A percentile compares a stretch with the other conserved stretches of the same genome.
These are phyloP conservation scores for Phytophthora idaei DNA, from an alignment of 352 stramenopile genomes.

Conservation along the genomic window DNA sequence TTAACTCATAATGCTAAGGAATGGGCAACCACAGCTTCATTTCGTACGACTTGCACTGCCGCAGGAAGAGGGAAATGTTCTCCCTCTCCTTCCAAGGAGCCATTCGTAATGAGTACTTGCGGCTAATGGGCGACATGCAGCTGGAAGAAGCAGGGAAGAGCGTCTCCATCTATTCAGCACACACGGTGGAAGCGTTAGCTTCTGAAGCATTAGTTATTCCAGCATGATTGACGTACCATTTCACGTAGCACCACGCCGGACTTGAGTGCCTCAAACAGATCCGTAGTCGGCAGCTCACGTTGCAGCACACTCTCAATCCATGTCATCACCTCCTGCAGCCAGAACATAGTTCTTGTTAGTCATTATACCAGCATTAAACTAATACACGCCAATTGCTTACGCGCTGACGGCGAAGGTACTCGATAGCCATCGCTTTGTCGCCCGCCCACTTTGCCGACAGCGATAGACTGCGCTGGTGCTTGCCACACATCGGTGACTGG, in stretches of 20 bases:
- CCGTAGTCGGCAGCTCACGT: conserved; percentile 52
- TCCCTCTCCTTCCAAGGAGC: conserved; percentile 86
- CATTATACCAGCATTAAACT: background rate
- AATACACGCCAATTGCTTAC: conserved; percentile 31
- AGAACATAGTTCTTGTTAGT: background rate
- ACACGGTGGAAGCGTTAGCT: background rate
- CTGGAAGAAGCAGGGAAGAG: conserved; percentile 61
- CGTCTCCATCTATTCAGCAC: conserved; percentile 43
- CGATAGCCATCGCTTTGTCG: conserved; percentile 73
- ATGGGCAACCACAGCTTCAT: background rate
- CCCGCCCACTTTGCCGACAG: conserved; percentile 78
- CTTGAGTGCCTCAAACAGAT: conserved; percentile 70
- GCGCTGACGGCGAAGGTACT: conserved; percentile 74
- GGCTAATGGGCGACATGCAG: conserved; percentile 72
- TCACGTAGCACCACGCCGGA: conserved; percentile 82
- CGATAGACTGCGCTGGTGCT: conserved; percentile 70
- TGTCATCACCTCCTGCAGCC: conserved; percentile 60
- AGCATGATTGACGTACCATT: conserved; percentile 39
- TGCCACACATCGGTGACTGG: conserved; percentile 64
- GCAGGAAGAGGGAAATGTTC: conserved; percentile 85
- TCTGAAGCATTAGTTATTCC: background rate
- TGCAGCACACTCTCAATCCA: conserved; percentile 80
- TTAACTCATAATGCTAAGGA: conserved; percentile 8
- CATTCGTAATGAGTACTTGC: conserved; percentile 71
- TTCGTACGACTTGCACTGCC: conserved; percentile 80